Evolutionary conservation across 805 yeast genomes (phyloP), one percentile per base, ranked within the genome.

Genomic region (Suhomyces sp.): DNA sequence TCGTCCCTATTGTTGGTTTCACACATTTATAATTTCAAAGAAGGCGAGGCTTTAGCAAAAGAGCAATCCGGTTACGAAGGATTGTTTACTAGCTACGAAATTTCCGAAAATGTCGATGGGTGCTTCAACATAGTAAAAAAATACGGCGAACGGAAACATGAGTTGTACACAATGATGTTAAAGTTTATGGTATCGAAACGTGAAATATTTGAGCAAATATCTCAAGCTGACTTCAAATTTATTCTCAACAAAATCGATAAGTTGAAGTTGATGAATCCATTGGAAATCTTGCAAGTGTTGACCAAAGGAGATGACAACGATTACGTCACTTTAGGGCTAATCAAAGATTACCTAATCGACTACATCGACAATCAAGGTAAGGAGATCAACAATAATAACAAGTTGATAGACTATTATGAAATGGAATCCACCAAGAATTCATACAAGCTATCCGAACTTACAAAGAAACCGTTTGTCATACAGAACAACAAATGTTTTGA

Each of bases 201-300:
- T 40, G 73, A 72, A 2, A 67, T 84, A 2, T 78, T 82, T 54
- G 69, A 76, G 2, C 68, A 72, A 33, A 78, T 87, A 5, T 83
- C 88, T 1, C 77, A 79, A 13, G 72, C 70, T 22, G 78, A 78
- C 43, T 68, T 82, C 50, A 67, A 70, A 48, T 62, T 64, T 15
- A 70, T 92, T 0, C 65, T 93, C 17, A 69, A 78, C 24, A 77
- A 75, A 51, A 79, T 89, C 46, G 78, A 81, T 45, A 64, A 72
- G 2, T 69, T 73, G 13, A 79, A 81, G 46, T 63, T 87, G 13
- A 75, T 89, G 69, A 76, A 96, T 0, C 87, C 96, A 0, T 66
- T 89, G 17, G 97, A 92, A 57, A 72, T 94, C 1, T 75, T 93
- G n/a, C 84, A 86, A 55, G 78, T 84, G 2, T 66, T 91, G 43